Conservation (phyloP, 129 eudicot genomes). For the Pseudognaphalium luteoalbum region DNA sequence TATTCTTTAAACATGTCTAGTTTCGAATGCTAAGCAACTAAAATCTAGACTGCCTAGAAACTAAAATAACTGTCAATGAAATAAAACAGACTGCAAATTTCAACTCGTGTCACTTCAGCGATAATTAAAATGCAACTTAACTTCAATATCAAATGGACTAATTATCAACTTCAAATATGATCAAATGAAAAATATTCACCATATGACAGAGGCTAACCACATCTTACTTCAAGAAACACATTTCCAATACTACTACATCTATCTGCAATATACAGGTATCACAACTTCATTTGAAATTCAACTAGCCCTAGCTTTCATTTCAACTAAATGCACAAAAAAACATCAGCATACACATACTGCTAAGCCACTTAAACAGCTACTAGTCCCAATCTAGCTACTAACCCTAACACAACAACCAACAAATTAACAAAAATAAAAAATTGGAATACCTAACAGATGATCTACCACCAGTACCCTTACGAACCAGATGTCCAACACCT, state of each 20-base stretch:
- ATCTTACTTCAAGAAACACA: too few species aligned
- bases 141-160: background rate
- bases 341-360: background rate
- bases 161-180: background rate
- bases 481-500: slow-evolving; percentile 79
- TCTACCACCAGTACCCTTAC: slow-evolving; percentile 99
- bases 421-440: slow-evolving; percentile 16
- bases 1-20: background rate
- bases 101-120: background rate
- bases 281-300: background rate
- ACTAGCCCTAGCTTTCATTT: slow-evolving; percentile 10
- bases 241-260: too few species aligned
- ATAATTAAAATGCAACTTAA: too few species aligned
- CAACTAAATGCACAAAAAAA: background rate
- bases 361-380: slow-evolving; percentile 5
- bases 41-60: background rate
- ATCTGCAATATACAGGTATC: background rate
- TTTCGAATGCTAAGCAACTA: background rate
- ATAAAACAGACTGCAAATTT: too few species aligned
- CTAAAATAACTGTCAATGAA: background rate
- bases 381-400: slow-evolving; percentile 18
- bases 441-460: slow-evolving; percentile 80
- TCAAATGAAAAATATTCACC: background rate
- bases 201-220: background rate
- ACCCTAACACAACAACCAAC: background rate